phyloP scores from a whole-genome alignment of 306 rosid genomes.

The Trifolium fragiferum region DNA sequence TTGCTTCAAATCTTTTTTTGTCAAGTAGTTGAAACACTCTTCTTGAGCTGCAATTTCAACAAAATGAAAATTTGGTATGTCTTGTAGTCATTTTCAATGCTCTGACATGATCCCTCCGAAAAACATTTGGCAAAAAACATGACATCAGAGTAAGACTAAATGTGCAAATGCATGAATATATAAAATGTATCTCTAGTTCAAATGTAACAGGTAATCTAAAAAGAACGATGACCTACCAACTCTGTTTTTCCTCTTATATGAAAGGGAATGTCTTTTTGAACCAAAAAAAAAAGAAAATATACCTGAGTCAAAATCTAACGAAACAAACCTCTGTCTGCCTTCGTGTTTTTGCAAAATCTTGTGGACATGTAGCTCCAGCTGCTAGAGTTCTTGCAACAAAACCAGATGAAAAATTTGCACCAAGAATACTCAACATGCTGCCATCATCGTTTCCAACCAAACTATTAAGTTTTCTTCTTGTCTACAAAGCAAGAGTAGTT shows the following conservation, averaged over 20 bases:
- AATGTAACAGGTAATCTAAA: no score
- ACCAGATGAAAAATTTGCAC: slow-evolving; percentile 93
- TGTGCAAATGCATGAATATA: no score
- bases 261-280: background rate
- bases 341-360: slow-evolving; percentile 97
- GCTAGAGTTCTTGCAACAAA: slow-evolving; percentile 95
- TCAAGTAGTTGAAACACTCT: no score
- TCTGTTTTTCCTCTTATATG: background rate
- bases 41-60: no score
- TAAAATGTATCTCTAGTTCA: no score
- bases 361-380: slow-evolving; percentile 95
- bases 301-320: slow-evolving; percentile 5
- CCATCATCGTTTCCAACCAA: slow-evolving; percentile 76
- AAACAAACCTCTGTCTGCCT: slow-evolving; percentile 90
- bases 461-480: slow-evolving; percentile 73
- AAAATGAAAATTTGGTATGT: no score
- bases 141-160: no score
- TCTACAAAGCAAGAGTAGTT: slow-evolving; percentile 47
- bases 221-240: no score
- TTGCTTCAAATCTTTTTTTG: no score
- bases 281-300: background rate
- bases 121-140: no score
- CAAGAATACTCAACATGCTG: slow-evolving; percentile 62
- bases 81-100: no score
- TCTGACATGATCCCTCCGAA: no score